Evolutionary conservation across 116 monocot genomes (phyloP), one percentile per base, ranked within the genome.

Genomic region (Posidonia oceanica): DNA sequence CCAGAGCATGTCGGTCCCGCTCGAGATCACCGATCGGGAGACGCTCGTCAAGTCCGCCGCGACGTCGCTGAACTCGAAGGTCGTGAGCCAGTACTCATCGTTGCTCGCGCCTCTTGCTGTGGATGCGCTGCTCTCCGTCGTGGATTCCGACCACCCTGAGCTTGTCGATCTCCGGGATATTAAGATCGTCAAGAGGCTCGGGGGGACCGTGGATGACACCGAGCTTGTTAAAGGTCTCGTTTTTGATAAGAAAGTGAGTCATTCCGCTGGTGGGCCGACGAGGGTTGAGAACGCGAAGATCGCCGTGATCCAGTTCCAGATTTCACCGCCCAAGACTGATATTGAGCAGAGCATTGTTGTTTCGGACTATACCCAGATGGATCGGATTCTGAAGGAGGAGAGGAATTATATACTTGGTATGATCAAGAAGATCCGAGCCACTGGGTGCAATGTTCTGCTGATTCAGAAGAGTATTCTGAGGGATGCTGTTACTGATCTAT

Each of bases 241-340:
- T 37, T 89, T 93, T 56, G 89, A 89, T 61, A 86, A 88, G 75
- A 93, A 93, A 75, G 89, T 76, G 0, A 87, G 86, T 60, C 89
- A 83, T 57, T 64, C 79, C 0, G 86, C 87, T 29, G 89, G 93
- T 0, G 89, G 93, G 0, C 93, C 87, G 3, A 87, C 86, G 4
- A 72, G 89, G 7, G 76, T 87, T 13, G 93, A 89, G 75, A 93
- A 89, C 17, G 93, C 93, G 4, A 93, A 89, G 71, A 89, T 93
- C 39, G 89, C 89, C 0, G 93, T 93, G 10, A 93, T 93, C 52
- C 94, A 94, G 64, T 94, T 94, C 76, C 94, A 94, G 80, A 89
- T 94, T 70, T 94, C 94, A 0, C 94, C 94, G 0, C 94, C 94
- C 14, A 94, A 94, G 62, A 90, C 94, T 1, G 94, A 94, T 54